A percentile compares a stretch with the other conserved stretches of the same genome.
These are phyloP conservation scores for Penicillium digitatum DNA, from an alignment of 2,329 filamentous ascomycete species.

Conservation along the genomic window DNA sequence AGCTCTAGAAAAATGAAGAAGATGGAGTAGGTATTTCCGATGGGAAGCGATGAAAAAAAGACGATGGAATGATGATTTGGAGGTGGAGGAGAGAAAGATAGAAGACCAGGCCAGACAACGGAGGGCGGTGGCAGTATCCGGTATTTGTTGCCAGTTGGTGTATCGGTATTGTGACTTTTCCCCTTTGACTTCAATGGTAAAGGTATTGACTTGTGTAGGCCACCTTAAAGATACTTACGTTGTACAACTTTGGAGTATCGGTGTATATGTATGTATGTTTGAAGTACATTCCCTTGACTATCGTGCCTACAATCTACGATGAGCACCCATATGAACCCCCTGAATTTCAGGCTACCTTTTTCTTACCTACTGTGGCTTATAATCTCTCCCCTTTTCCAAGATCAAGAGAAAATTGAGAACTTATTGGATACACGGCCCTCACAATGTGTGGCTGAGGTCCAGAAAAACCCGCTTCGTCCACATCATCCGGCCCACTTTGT, in stretches of 20 bases:
- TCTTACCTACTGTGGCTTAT: constrained; percentile 1
- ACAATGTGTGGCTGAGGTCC: constrained; percentile 4
- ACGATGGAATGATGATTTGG: constrained; percentile 23
- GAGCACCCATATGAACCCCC: constrained; percentile 1
- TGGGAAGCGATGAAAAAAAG: constrained; percentile 23
- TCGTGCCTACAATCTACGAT: background rate
- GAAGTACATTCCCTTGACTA: background rate
- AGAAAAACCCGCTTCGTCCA: background rate
- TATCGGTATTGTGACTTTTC: constrained; percentile 5
- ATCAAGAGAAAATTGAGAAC: background rate
- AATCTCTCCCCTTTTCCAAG: background rate
- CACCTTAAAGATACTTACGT: background rate
- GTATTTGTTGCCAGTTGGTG: constrained; percentile 9
- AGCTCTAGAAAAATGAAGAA: constrained; percentile 19
- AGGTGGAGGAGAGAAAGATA: constrained; percentile 22
- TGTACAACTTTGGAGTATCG: background rate
- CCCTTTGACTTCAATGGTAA: background rate
- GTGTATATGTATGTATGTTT: background rate
- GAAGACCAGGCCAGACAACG: constrained; percentile 22
- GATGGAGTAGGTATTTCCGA: constrained; percentile 19
- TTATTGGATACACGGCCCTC: constrained; percentile 1
- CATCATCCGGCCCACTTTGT: constrained; percentile 2
- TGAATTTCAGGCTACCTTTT: constrained; percentile 8
- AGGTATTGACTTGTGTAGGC: background rate
- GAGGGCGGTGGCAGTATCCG: constrained; percentile 22